Evolutionary conservation across 139 green algal genomes (phyloP).

Genomic region (Tetraselmis chui): DNA sequence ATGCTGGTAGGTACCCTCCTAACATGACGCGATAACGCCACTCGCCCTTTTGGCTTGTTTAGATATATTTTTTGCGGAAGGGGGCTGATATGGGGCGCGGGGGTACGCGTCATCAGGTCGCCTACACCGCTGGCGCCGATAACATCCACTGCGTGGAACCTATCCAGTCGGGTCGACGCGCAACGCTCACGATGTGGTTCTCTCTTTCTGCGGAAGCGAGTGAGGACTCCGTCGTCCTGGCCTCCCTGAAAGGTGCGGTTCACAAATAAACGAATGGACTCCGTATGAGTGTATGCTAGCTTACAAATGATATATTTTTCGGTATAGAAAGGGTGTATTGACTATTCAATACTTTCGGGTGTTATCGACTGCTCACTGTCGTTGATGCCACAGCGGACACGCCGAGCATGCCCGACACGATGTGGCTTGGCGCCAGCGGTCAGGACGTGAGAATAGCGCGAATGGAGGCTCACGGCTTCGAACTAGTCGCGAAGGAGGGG

Average conservation of each 20-base stretch:
- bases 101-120: background rate
- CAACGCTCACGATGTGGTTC: slow-evolving; percentile 29
- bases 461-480: background rate
- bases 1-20: background rate
- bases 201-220: slow-evolving; percentile 8
- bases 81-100: background rate
- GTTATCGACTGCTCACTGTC: too few species aligned
- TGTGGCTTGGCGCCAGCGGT: background rate
- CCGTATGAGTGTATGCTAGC: too few species aligned
- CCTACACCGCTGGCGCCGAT: slow-evolving; percentile 10
- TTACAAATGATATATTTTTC: too few species aligned
- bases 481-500: too few species aligned
- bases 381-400: background rate
- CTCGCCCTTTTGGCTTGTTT: background rate
- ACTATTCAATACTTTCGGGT: too few species aligned
- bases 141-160: slow-evolving; percentile 28
- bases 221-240: slow-evolving; percentile 23
- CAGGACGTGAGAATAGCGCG: background rate
- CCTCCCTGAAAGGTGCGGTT: background rate
- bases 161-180: slow-evolving; percentile 20
- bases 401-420: background rate
- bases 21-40: too few species aligned
- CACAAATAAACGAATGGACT: too few species aligned
- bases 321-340: too few species aligned
- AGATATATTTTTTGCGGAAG: background rate